Conservation (phyloP, 495 filamentous ascomycete species). For the Hypoxylon cercidicola region DNA sequence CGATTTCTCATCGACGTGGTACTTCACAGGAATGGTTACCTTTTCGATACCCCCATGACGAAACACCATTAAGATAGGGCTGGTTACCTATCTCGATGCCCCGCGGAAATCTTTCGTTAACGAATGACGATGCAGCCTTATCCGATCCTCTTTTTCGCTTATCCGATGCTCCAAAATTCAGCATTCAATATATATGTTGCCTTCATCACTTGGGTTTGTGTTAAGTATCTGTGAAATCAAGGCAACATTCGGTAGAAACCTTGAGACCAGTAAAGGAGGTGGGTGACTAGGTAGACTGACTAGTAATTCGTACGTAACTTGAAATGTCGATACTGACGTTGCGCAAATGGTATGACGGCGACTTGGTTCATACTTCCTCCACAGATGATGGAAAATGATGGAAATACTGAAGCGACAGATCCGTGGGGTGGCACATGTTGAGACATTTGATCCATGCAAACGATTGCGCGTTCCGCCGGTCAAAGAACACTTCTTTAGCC, state of each 20-base stretch:
- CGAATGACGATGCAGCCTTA: constrained; percentile 20
- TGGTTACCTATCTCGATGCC: neutral
- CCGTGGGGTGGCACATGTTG: constrained; percentile 21
- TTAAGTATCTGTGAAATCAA: constrained; percentile 1
- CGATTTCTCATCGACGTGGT: constrained; percentile 3
- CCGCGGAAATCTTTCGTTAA: neutral
- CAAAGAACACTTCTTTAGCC: neutral
- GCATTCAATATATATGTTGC: too few species aligned
- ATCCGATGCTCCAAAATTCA: constrained; percentile 15
- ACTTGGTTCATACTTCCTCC: constrained; percentile 21
- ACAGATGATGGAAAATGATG: constrained; percentile 6
- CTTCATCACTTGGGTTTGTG: neutral
- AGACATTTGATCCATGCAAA: constrained; percentile 15
- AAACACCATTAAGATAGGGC: constrained; percentile 23
- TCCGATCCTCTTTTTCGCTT: constrained; percentile 20
- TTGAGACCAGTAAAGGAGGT: neutral
- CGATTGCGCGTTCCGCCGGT: constrained; percentile 18
- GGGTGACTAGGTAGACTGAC: neutral
- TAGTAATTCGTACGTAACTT: constrained; percentile 5
- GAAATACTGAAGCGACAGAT: constrained; percentile 6
- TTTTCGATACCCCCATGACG: constrained; percentile 6
- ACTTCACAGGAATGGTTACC: neutral
- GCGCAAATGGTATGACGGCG: constrained; percentile 18
- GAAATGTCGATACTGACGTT: neutral
- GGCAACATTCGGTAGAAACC: constrained; percentile 7